Percentiles rank a stretch among this genome's conserved stretches.
Evolutionary conservation across 2,329 filamentous ascomycete genomes (phyloP).

Genomic region (Penicillium expansum): DNA sequence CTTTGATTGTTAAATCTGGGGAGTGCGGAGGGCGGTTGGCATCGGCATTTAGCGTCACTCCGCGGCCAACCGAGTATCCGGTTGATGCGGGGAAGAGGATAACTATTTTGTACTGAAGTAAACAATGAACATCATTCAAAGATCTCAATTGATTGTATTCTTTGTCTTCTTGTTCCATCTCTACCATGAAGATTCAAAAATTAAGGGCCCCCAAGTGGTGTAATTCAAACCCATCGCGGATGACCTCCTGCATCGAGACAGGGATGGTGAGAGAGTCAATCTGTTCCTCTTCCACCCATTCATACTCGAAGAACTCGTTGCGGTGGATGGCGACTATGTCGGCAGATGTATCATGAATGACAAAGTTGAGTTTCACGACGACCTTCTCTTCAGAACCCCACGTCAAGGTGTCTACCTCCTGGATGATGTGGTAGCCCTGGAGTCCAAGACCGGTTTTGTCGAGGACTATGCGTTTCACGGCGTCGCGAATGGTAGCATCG

Average conservation of each 20-base stretch:
- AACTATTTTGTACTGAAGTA: too few relatives aligned
- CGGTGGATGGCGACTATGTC: background rate
- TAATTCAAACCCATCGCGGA: background rate
- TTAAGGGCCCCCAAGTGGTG: background rate
- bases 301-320: background rate
- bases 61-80: slow-evolving; percentile 12
- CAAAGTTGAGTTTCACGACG: background rate
- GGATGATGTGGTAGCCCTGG: background rate
- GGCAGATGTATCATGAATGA: background rate
- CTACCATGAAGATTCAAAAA: background rate
- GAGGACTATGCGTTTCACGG: background rate
- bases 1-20: slow-evolving; percentile 7
- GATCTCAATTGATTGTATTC: background rate
- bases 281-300: background rate
- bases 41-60: slow-evolving; percentile 19
- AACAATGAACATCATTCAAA: background rate
- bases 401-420: background rate
- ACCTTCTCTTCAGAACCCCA: background rate
- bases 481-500: background rate
- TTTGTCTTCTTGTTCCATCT: background rate
- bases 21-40: slow-evolving; percentile 29
- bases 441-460: background rate
- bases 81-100: slow-evolving; percentile 1
- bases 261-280: background rate
- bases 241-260: background rate